These are phyloP conservation scores for Aspergillus arachidicola DNA, from an alignment of 2,329 filamentous ascomycete genomes.

Conservation along the genomic window DNA sequence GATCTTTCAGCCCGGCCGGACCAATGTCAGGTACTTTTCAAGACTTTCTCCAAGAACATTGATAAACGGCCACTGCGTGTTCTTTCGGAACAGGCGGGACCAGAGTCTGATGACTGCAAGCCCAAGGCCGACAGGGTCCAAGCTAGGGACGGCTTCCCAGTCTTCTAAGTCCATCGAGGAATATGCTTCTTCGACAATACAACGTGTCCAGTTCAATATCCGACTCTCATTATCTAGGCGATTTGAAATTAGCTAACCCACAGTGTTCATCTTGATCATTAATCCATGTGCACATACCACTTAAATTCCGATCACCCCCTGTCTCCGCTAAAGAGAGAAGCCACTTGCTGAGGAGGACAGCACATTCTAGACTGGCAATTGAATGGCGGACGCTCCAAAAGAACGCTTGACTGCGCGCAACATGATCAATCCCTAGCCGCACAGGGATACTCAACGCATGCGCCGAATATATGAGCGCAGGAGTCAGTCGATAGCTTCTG, in stretches of 20 bases:
- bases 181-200: slow-evolving; percentile 37
- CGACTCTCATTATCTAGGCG: slow-evolving; percentile 33
- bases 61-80: slow-evolving; percentile 39
- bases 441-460: slow-evolving; percentile 65
- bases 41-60: slow-evolving; percentile 35
- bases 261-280: not conserved
- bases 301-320: slow-evolving; percentile 28
- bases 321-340: slow-evolving; percentile 38
- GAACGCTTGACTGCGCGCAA: slow-evolving; percentile 40
- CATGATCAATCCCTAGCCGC: slow-evolving; percentile 39
- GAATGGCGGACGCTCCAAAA: slow-evolving; percentile 43
- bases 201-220: slow-evolving; percentile 35
- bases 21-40: slow-evolving; percentile 31
- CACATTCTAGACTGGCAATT: slow-evolving; percentile 39
- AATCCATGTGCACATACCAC: slow-evolving; percentile 23
- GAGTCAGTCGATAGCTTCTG: slow-evolving; percentile 61
- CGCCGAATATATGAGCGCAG: slow-evolving; percentile 68
- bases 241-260: not conserved
- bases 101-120: slow-evolving; percentile 34
- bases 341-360: slow-evolving; percentile 50
- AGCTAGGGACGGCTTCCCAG: slow-evolving; percentile 24
- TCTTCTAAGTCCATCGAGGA: slow-evolving; percentile 34
- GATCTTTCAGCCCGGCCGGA: slow-evolving; percentile 16
- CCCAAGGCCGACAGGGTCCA: slow-evolving; percentile 31
- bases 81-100: slow-evolving; percentile 34